Percentiles rank a stretch among this genome's conserved stretches.
These are phyloP conservation scores for Fusarium acutatum DNA, from an alignment of 2,329 filamentous ascomycete species.

Conservation along the genomic window DNA sequence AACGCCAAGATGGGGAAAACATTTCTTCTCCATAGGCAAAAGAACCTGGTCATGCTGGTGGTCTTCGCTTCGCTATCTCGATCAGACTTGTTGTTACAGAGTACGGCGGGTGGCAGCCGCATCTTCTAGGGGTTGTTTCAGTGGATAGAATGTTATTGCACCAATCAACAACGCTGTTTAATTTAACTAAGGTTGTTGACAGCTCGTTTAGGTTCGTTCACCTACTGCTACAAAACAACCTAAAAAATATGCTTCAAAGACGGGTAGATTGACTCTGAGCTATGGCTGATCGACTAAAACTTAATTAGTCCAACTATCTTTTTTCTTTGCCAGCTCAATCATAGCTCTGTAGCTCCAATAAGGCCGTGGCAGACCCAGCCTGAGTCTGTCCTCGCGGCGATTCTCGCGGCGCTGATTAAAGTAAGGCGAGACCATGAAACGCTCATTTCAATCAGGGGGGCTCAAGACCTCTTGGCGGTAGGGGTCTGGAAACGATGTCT, in stretches of 20 bases:
- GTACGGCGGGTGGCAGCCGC: background rate
- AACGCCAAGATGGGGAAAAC: slow-evolving; percentile 1
- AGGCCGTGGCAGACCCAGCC: no score
- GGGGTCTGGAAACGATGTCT: background rate
- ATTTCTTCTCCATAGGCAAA: background rate
- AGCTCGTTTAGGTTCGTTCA: background rate
- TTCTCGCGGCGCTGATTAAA: background rate
- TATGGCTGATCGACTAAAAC: background rate
- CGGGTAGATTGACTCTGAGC: background rate
- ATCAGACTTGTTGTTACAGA: slow-evolving; percentile 12
- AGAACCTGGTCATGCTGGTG: background rate
- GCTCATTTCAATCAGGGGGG: slow-evolving; percentile 1
- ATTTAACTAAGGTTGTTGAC: background rate
- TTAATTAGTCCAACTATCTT: background rate
- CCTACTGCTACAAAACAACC: background rate
- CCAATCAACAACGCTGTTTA: slow-evolving; percentile 7
- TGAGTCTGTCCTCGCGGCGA: background rate
- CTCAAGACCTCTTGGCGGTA: slow-evolving; percentile 10
- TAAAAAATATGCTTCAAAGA: slow-evolving; percentile 15
- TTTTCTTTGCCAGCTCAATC: fast-evolving
- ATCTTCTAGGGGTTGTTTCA: slow-evolving; percentile 7
- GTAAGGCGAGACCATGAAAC: slow-evolving; percentile 10
- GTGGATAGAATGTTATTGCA: background rate
- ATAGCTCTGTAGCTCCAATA: background rate
- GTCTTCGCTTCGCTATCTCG: background rate